These are phyloP conservation scores for Abrus pulchellus DNA, from an alignment of 306 rosid genomes.

Conservation along the genomic window DNA sequence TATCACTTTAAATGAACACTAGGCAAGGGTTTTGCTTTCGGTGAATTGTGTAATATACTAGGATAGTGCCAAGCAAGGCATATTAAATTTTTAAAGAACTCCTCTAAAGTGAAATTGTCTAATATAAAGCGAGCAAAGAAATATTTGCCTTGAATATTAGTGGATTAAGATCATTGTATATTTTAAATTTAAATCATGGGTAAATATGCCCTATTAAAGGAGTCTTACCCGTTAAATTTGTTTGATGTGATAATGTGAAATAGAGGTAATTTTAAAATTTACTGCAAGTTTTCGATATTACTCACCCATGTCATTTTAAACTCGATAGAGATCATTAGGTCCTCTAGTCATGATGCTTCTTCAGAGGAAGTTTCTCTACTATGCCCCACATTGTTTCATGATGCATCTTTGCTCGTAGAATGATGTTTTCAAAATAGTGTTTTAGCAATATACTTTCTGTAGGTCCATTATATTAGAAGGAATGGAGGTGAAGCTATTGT, in stretches of 20 bases:
- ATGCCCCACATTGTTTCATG: neutral
- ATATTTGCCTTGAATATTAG: neutral
- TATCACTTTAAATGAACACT: conserved; percentile 2
- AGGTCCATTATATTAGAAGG: neutral
- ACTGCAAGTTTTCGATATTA: neutral
- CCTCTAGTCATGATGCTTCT: conserved; percentile 12
- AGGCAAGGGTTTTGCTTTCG: conserved; percentile 31
- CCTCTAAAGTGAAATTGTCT: neutral
- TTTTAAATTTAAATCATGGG: conserved; percentile 5
- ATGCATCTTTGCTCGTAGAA: neutral
- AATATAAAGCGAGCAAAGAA: neutral
- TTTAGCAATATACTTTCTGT: neutral
- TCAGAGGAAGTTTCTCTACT: conserved; percentile 2
- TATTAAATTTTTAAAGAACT: conserved; percentile 5
- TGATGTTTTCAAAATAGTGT: neutral
- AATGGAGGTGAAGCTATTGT: conserved; percentile 5
- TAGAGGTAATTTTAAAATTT: conserved; percentile 15
- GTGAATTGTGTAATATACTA: neutral
- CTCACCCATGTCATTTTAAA: neutral
- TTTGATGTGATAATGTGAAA: neutral
- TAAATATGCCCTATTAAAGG: neutral
- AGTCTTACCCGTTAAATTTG: conserved; percentile 1
- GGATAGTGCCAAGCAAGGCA: neutral
- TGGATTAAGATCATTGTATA: neutral
- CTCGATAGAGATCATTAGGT: neutral